Percentiles rank a stretch among this genome's conserved stretches.
These are phyloP conservation scores for Xanthoparmelia taractica DNA, from an alignment of 495 filamentous ascomycete genomes.

Conservation along the genomic window DNA sequence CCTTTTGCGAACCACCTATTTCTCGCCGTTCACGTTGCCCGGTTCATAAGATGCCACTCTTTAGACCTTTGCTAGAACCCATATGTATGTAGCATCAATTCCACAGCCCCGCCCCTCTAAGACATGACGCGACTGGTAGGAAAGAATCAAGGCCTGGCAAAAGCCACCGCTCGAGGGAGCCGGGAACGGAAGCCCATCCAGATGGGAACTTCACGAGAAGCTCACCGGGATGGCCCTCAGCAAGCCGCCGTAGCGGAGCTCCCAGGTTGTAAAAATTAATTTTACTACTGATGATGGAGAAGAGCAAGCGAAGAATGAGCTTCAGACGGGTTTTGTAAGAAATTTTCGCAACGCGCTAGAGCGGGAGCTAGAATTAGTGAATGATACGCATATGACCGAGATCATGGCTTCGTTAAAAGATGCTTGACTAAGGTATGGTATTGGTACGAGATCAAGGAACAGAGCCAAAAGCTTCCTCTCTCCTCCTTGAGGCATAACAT, in stretches of 20 bases:
- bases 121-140: conserved; percentile 26
- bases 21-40: neutral
- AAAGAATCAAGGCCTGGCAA: conserved; percentile 24
- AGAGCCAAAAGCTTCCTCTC: no score
- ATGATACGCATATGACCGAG: neutral
- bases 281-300: conserved; percentile 31
- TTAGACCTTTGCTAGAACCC: neutral
- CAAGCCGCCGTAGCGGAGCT: conserved; percentile 33
- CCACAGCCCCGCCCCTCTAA: conserved; percentile 30
- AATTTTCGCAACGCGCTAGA: conserved; percentile 7
- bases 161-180: conserved; percentile 28
- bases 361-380: conserved; percentile 8
- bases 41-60: neutral
- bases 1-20: neutral
- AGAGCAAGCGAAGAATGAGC: conserved; percentile 16
- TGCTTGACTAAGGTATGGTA: neutral
- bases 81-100: conserved; percentile 27
- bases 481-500: neutral
- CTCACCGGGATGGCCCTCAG: conserved; percentile 29
- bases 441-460: conserved; percentile 3
- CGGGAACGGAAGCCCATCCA: conserved; percentile 32
- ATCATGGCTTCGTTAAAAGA: no score
- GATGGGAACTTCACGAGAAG: conserved; percentile 25
- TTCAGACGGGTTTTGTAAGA: conserved; percentile 5
- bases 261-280: conserved; percentile 26